Evolutionary conservation across 2,329 filamentous ascomycete genomes (phyloP), one percentile per base, ranked within the genome.

Genomic region (Nemania sp.): DNA sequence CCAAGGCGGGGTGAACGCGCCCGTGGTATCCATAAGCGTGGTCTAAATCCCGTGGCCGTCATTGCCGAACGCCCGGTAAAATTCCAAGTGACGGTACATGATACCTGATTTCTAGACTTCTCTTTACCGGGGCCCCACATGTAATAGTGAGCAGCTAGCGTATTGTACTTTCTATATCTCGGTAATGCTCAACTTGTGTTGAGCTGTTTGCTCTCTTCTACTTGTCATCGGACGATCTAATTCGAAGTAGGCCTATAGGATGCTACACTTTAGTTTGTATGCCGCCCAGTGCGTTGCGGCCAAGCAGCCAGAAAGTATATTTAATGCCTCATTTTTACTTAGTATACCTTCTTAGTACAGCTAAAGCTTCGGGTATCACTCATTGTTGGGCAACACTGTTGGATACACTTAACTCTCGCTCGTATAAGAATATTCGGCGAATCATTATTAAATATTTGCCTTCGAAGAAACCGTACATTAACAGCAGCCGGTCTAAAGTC

Each of bases 1-100:
- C 62, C 62, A 65, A 65, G 62, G 62, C 62, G 62, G 62, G 24
- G 51, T 38, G 54, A 60, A 60, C 47, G 20, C 35, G 38, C 55
- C 55, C 55, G 62, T 8, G 7, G 38, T 59, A 59, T 65, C 53
- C 27, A 45, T 20, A 58, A 32, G 10, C 15, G 47, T 26, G 27
- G 26, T 35, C 45, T 54, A 26, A 45, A 26, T 27, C n/a, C 62
- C 56, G 51, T 26, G 56, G 18, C 32, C 20, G 53, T 65, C 62
- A 49, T 38, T 65, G 55, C 62, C 55, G 62, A 58, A 11, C 35
- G 1, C 22, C 62, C 62, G 62, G 47, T 64, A 64, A 64, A 58
- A 22, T 41, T 62, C 51, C 35, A 35, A 24, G n/a, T 43, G 35
- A n/a, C 26, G n/a, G n/a, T 62, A 55, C 51, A 49, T 55, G 26